Evolutionary conservation across 148 eudicot species (phyloP).

Genomic region (Polygonum aviculare): DNA sequence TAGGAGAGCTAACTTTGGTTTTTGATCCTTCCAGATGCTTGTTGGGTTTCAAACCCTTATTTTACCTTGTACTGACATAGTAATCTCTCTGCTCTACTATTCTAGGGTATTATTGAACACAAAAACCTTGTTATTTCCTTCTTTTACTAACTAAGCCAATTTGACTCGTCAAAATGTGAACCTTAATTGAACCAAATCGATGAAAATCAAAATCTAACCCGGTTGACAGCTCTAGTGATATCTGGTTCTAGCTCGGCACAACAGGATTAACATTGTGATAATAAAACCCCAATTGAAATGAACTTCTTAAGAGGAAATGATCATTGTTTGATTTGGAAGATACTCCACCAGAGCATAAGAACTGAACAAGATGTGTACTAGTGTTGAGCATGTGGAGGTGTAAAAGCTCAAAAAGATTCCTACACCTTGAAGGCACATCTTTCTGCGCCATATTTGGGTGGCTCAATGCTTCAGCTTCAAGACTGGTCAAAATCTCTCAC

Average conservation of each 20-base stretch:
- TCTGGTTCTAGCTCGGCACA: too few species aligned
- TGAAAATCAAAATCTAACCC: not conserved
- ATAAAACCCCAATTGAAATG: not conserved
- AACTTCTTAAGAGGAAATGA: not conserved
- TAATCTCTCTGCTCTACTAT: not conserved
- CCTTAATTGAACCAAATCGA: not conserved
- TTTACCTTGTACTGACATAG: not conserved
- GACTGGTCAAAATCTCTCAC: slow-evolving; percentile 17
- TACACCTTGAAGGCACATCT: slow-evolving; percentile 3
- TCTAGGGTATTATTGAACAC: not conserved
- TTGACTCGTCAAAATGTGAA: not conserved
- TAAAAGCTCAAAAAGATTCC: slow-evolving; percentile 4
- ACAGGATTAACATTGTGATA: not conserved
- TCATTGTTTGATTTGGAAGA: not conserved
- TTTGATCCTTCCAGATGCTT: slow-evolving; percentile 9
- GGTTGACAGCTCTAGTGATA: too few species aligned
- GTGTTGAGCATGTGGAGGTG: not conserved
- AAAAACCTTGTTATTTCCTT: not conserved
- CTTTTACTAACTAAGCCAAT: not conserved
- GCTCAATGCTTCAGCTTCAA: slow-evolving; percentile 12
- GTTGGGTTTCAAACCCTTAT: slow-evolving; percentile 10
- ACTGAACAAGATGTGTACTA: not conserved
- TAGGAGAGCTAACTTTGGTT: slow-evolving; percentile 14
- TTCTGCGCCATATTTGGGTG: not conserved
- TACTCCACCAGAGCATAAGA: not conserved